These are phyloP conservation scores for Euphorbia corollata DNA, from an alignment of 441 rosid genomes.

Conservation along the genomic window DNA sequence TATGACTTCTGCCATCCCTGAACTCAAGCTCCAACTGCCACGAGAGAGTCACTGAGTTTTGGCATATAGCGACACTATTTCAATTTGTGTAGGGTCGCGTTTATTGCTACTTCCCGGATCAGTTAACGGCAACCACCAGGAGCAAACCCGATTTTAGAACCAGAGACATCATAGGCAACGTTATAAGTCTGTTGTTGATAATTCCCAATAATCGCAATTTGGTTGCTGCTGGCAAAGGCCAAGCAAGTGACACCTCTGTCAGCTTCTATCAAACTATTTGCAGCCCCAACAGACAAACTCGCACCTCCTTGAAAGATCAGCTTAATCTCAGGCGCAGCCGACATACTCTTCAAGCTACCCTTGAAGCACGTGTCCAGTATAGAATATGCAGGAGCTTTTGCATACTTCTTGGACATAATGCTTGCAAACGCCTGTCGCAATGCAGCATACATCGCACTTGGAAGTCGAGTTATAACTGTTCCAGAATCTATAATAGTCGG, in stretches of 20 bases:
- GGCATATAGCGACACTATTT: not conserved
- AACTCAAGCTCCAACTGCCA: not conserved
- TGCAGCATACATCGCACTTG: slow-evolving; percentile 27
- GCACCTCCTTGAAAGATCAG: slow-evolving; percentile 40
- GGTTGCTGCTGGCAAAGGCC: slow-evolving; percentile 30
- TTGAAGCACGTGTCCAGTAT: slow-evolving; percentile 44
- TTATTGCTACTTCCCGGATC: not conserved
- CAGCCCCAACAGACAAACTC: slow-evolving; percentile 25
- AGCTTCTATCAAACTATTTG: slow-evolving; percentile 30
- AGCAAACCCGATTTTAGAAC: slow-evolving; percentile 38
- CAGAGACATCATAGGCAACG: slow-evolving; percentile 34
- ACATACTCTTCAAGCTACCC: slow-evolving; percentile 26
- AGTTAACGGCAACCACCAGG: slow-evolving; percentile 23
- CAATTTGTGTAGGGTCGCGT: not conserved
- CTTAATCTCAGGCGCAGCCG: slow-evolving; percentile 28
- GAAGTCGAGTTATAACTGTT: slow-evolving; percentile 46
- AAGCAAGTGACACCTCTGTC: slow-evolving; percentile 33
- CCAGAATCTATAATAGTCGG: slow-evolving; percentile 51
- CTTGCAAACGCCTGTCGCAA: slow-evolving; percentile 28
- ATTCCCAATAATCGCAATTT: slow-evolving; percentile 37
- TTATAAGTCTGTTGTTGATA: slow-evolving; percentile 37
- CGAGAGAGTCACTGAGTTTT: not conserved
- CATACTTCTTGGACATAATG: slow-evolving; percentile 30
- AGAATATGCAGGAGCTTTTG: slow-evolving; percentile 26
- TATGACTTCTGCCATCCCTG: slow-evolving; percentile 1